Conservation (phyloP, 2,329 filamentous ascomycete genomes). For the Nigrograna mackinnonii region DNA sequence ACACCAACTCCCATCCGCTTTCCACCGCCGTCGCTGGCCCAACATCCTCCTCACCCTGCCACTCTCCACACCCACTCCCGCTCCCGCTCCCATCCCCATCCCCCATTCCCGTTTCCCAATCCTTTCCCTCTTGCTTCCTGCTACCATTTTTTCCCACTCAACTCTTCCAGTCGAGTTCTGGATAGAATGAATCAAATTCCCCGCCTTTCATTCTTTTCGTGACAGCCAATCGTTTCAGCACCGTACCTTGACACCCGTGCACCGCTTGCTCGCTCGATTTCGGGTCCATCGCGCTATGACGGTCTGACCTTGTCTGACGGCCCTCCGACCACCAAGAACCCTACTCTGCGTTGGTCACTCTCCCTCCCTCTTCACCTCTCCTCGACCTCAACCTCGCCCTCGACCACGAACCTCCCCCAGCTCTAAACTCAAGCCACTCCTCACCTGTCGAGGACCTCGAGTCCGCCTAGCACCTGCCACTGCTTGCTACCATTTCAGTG, state of each 20-base stretch:
- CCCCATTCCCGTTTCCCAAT: not conserved
- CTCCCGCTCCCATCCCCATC: not conserved
- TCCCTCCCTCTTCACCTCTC: constrained; percentile 28
- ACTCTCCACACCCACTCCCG: not conserved
- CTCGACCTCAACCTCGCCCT: not conserved
- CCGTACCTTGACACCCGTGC: constrained; percentile 41
- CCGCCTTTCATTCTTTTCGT: constrained; percentile 34
- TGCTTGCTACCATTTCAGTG: constrained; percentile 31
- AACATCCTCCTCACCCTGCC: constrained; percentile 15
- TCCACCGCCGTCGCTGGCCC: too few relatives aligned
- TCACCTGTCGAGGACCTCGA: constrained; percentile 20
- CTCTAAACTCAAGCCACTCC: not conserved
- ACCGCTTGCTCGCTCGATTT: constrained; percentile 38
- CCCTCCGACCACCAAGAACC: constrained; percentile 25
- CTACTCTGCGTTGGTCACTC: constrained; percentile 33
- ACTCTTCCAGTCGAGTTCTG: constrained; percentile 1
- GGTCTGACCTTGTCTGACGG: constrained; percentile 43
- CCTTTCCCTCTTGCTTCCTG: not conserved
- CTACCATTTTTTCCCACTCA: not conserved
- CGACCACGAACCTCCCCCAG: constrained; percentile 8
- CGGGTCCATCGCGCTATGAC: constrained; percentile 43
- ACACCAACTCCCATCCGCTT: not conserved
- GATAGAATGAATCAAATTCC: constrained; percentile 17
- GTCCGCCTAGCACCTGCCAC: constrained; percentile 3
- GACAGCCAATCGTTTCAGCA: constrained; percentile 45